Conservation (phyloP, 2,329 filamentous ascomycete genomes). For the Penicillium thymicola region DNA sequence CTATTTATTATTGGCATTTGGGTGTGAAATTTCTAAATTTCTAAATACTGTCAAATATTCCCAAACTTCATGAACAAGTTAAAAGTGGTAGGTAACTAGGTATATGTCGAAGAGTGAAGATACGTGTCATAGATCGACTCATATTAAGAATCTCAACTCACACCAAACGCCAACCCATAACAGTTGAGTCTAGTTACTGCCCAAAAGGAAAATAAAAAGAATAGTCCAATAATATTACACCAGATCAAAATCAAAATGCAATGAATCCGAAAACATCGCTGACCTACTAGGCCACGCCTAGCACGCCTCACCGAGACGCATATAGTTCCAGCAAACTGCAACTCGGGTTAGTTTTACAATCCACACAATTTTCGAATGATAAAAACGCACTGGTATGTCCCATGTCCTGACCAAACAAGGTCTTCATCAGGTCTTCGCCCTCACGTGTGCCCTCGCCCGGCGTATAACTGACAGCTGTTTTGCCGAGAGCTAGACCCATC, state of each 20-base stretch:
- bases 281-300: constrained; percentile 9
- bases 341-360: constrained; percentile 3
- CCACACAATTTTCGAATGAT: neutral
- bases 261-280: too few relatives aligned
- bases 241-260: neutral
- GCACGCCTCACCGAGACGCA: constrained; percentile 45
- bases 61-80: too few relatives aligned
- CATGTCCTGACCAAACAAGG: constrained; percentile 67
- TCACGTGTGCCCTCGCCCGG: constrained; percentile 55
- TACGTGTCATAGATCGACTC: neutral
- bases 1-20: too few relatives aligned
- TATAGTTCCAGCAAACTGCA: constrained; percentile 56
- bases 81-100: too few relatives aligned
- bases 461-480: constrained; percentile 63
- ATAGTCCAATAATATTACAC: neutral
- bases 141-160: neutral
- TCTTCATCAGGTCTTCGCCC: constrained; percentile 61
- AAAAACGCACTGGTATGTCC: constrained; percentile 59
- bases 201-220: neutral
- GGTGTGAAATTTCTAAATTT: too few relatives aligned
- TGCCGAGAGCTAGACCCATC: constrained; percentile 70
- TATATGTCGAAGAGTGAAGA: too few relatives aligned
- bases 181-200: neutral
- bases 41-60: too few relatives aligned
- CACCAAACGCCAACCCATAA: neutral